phyloP scores from a whole-genome alignment of 139 green algal species.

The Microglena sp. region DNA sequence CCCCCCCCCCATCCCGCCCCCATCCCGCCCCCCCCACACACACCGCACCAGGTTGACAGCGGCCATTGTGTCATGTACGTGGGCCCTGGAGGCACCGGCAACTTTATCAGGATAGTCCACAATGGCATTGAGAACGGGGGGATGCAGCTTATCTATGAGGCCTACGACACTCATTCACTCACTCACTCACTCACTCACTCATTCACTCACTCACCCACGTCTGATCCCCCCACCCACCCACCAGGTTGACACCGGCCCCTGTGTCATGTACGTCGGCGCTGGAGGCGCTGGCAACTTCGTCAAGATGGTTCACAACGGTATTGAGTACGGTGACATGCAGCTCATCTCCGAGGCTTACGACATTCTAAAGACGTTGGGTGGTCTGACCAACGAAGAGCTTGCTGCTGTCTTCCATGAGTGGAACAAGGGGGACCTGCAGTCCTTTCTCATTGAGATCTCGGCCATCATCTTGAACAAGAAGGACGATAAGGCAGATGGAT shows the following conservation, averaged over 20 bases:
- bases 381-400: conserved; percentile 91
- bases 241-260: conserved; percentile 88
- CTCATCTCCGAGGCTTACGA: conserved; percentile 88
- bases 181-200: no score
- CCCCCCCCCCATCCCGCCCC: no score
- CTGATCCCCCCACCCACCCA: no score
- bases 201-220: no score
- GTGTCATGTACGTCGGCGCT: conserved; percentile 86
- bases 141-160: conserved; percentile 99
- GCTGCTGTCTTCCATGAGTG: conserved; percentile 75
- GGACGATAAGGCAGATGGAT: conserved; percentile 61
- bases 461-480: conserved; percentile 78
- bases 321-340: conserved; percentile 99
- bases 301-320: conserved; percentile 99
- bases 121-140: conserved; percentile 99
- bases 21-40: no score
- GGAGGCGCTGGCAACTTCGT: conserved; percentile 95
- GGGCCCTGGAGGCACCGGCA: conserved; percentile 79
- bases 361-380: conserved; percentile 87
- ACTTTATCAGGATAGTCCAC: conserved; percentile 99
- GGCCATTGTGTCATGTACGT: conserved; percentile 92
- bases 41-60: conserved; percentile 86
- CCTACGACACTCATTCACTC: no score
- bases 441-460: conserved; percentile 95
- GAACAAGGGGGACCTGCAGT: conserved; percentile 83